Conservation (phyloP, 23 red algal species). For the Gracilaria gracilis region DNA sequence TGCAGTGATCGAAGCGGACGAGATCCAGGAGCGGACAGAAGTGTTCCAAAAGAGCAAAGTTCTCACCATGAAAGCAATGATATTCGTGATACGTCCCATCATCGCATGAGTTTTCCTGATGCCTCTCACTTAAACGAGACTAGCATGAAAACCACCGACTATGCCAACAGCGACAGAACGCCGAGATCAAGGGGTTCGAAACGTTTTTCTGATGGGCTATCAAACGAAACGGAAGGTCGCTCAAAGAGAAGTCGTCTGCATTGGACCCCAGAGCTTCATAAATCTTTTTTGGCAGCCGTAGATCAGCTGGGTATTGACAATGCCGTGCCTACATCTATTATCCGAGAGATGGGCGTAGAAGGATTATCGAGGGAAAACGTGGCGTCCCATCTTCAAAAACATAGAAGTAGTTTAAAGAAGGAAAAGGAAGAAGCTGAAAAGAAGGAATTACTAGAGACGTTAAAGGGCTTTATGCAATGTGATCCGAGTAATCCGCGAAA, state of each 20-base stretch:
- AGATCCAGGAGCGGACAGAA: not conserved
- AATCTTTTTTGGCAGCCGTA: slow-evolving; percentile 14
- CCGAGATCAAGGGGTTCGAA: slow-evolving; percentile 6
- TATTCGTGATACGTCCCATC: not conserved
- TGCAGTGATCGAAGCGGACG: slow-evolving; percentile 12
- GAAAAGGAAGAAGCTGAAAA: slow-evolving; percentile 5
- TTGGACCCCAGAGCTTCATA: slow-evolving; percentile 17
- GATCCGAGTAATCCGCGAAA: slow-evolving; percentile 19
- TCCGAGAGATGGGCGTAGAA: slow-evolving; percentile 24
- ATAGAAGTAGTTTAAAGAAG: slow-evolving; percentile 21
- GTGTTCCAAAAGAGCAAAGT: slow-evolving; percentile 9
- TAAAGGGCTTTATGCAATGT: slow-evolving; percentile 2
- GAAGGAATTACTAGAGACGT: not conserved
- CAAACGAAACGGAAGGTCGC: slow-evolving; percentile 3
- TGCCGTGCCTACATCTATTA: slow-evolving; percentile 28
- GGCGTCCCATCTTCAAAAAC: slow-evolving; percentile 16
- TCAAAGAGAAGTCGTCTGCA: slow-evolving; percentile 8
- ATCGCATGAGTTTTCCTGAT: not conserved
- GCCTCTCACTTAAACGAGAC: not conserved
- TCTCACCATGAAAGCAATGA: slow-evolving; percentile 12
- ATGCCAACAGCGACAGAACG: not conserved
- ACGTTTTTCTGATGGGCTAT: slow-evolving; percentile 5
- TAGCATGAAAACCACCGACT: not conserved
- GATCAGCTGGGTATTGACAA: not conserved
- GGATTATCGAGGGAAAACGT: slow-evolving; percentile 22